Percentiles rank a stretch among this genome's conserved stretches.
phyloP scores from a whole-genome alignment of 768 basidiomycete genomes.

The Aureoboletus auriporus region DNA sequence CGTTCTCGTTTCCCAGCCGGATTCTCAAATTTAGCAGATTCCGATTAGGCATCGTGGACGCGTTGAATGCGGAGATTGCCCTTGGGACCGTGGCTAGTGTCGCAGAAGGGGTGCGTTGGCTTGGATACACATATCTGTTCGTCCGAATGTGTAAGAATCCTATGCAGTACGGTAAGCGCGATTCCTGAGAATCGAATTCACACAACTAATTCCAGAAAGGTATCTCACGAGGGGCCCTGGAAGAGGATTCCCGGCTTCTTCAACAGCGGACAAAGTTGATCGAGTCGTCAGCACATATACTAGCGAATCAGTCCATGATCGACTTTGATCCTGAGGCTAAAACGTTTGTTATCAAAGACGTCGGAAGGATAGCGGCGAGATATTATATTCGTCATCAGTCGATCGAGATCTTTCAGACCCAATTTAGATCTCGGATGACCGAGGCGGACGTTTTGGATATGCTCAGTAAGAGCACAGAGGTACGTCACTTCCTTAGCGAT shows the following conservation, averaged over 20 bases:
- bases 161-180: conserved; percentile 65
- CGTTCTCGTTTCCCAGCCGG: not conserved
- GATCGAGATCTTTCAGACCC: conserved; percentile 80
- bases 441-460: conserved; percentile 89
- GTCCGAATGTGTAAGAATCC: conserved; percentile 95
- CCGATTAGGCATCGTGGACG: conserved; percentile 77
- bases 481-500: conserved; percentile 26
- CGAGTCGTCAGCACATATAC: conserved; percentile 55
- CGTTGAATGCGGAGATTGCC: conserved; percentile 92
- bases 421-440: conserved; percentile 78
- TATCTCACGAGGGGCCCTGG: conserved; percentile 60
- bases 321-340: conserved; percentile 57
- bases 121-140: conserved; percentile 95
- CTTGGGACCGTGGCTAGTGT: conserved; percentile 90
- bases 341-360: conserved; percentile 72
- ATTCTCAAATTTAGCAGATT: conserved; percentile 47
- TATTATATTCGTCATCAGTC: conserved; percentile 89
- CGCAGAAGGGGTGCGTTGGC: conserved; percentile 86
- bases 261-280: conserved; percentile 68
- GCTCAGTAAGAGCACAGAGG: conserved; percentile 90
- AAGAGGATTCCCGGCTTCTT: conserved; percentile 71
- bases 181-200: not conserved
- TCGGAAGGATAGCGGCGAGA: conserved; percentile 94
- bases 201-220: conserved; percentile 41
- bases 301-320: conserved; percentile 79